phyloP scores from a whole-genome alignment of 192 early-diverging fungal species.

The Coemansia guatemalensis region DNA sequence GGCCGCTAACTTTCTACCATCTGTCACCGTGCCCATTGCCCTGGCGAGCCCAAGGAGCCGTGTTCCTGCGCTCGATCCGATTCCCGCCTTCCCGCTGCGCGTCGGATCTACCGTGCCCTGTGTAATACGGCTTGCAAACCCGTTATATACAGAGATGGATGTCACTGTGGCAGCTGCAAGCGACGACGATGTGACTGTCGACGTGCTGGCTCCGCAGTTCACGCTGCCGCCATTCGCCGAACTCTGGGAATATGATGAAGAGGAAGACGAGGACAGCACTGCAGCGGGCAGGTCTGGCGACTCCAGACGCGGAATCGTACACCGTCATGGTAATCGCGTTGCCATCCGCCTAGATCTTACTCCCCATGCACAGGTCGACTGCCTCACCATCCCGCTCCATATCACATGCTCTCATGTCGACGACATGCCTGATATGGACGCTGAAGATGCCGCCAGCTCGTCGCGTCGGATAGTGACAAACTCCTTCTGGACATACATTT shows the following conservation, averaged over 20 bases:
- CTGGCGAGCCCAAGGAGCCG: constrained; percentile 20
- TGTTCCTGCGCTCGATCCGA: constrained; percentile 1
- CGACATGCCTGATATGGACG: constrained; percentile 25
- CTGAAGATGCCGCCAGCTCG: background rate
- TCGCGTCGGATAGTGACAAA: constrained; percentile 25
- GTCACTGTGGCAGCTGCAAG: constrained; percentile 57
- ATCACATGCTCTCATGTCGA: constrained; percentile 47
- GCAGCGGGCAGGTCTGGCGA: constrained; percentile 1
- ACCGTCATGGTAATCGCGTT: constrained; percentile 44
- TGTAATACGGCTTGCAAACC: constrained; percentile 77
- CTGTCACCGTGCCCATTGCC: constrained; percentile 57
- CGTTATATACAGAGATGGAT: constrained; percentile 69
- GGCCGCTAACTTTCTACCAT: constrained; percentile 79
- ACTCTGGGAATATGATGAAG: constrained; percentile 79
- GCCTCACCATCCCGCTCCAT: constrained; percentile 35
- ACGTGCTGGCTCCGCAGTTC: constrained; percentile 64
- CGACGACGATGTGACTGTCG: constrained; percentile 47
- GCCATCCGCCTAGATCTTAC: constrained; percentile 42
- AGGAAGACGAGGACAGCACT: constrained; percentile 45
- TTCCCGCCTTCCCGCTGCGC: constrained; percentile 35
- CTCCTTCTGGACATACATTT: constrained; percentile 51
- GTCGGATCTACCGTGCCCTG: constrained; percentile 49
- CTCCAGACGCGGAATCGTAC: constrained; percentile 31
- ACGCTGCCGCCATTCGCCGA: constrained; percentile 72
- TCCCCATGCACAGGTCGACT: constrained; percentile 14